These are phyloP conservation scores for Suhomyces bolitotheri DNA, from an alignment of 1,139 yeast species.

Conservation along the genomic window DNA sequence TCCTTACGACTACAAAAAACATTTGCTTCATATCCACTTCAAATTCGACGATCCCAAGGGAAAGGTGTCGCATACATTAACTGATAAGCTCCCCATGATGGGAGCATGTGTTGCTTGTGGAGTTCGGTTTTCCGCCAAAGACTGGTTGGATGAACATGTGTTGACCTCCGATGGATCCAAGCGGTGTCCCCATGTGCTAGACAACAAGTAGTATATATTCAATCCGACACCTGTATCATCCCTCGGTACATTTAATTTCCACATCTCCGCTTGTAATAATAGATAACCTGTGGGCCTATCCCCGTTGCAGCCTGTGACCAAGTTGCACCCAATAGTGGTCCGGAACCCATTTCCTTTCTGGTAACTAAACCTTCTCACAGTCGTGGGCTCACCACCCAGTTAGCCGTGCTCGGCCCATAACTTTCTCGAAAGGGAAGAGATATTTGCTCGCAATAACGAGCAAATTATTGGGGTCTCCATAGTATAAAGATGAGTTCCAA, in stretches of 20 bases:
- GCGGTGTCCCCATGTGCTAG: slow-evolving; percentile 11
- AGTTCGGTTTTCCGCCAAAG: slow-evolving; percentile 33
- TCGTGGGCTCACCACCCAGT: not conserved
- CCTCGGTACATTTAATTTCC: too few species aligned
- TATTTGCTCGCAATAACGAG: slow-evolving; percentile 9
- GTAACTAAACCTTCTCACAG: not conserved
- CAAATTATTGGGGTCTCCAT: too few species aligned
- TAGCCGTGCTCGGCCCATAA: too few species aligned
- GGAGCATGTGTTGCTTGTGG: slow-evolving; percentile 47
- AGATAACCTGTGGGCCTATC: too few species aligned
- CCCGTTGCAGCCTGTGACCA: too few species aligned
- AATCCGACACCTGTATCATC: too few species aligned
- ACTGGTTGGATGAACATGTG: slow-evolving; percentile 46
- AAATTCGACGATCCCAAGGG: slow-evolving; percentile 47
- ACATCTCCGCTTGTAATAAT: too few species aligned
- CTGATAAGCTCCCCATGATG: slow-evolving; percentile 42
- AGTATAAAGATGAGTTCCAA: too few species aligned
- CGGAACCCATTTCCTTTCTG: not conserved
- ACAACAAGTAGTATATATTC: not conserved
- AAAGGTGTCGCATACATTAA: slow-evolving; percentile 42
- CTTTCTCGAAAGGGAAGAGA: slow-evolving; percentile 1
- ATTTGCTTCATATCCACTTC: slow-evolving; percentile 46
- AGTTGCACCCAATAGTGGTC: too few species aligned
- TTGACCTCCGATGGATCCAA: slow-evolving; percentile 26
- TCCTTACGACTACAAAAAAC: slow-evolving; percentile 52